Base-by-base conservation (phyloP, 2,329 filamentous ascomycete species). In the Talaromyces sp. region DNA sequence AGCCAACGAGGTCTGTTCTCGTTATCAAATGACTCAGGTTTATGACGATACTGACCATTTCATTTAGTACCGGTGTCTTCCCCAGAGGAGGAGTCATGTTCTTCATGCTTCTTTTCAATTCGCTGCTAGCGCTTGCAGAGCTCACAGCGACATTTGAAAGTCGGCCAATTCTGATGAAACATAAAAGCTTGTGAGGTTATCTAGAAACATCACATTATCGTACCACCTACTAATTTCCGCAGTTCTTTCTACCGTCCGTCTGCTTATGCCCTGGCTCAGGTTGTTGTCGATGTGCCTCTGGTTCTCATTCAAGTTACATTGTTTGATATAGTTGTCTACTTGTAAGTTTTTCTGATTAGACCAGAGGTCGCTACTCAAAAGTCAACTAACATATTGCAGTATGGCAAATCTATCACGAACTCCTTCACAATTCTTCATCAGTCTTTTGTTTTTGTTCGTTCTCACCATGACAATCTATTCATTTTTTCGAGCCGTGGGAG, bases 121-220 rank as follows among this genome's bases (percentile, higher is more conserved):
- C 85, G 11, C 74, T 88, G 9, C 77, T 87, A 32, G 84, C 86
- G 4, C 70, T 88, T 53, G 82, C 83, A 5, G 85, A 89, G 66
- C 77, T 86, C 46, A 85, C 86, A 0, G 73, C 84, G 1, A 81
- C 85, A 0, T 90, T 89, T 64, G 74, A 80, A 54, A 82, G 81
- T 24, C 82, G 86, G 51, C 86, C 86, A 0, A 88, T 90, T 59
- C 72, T 90, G 43, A 74, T 88, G 58, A 89, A 89, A 70, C 87
- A 90, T 72, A 89, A 89, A 68, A 85, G 81, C 26, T 89, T 89
- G 76, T 78, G 62, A 64, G 76, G 60, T 17, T 14, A 5, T 2
- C 17, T 4, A 11, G 2, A 3, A 32, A 27, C 17, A 41, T 21
- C n/a, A 17, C 26, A 46, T 31, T 13, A 14, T n/a, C 29, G 6